These are phyloP conservation scores for Mucor ambiguus DNA, from an alignment of 371 early-diverging fungal genomes.

Conservation along the genomic window DNA sequence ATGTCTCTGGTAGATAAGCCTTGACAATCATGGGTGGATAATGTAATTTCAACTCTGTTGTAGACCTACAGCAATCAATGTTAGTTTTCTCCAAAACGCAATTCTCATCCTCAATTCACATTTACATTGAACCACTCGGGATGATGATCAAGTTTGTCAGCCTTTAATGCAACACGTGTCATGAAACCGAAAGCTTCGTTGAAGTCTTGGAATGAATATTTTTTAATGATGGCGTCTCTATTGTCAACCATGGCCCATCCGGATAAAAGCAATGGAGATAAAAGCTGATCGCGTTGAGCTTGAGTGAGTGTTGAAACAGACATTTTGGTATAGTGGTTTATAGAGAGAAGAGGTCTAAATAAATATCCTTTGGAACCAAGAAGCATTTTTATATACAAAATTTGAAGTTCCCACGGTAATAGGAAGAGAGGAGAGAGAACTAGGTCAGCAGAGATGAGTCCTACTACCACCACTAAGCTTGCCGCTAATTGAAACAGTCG, in stretches of 20 bases:
- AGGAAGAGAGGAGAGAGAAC: background rate
- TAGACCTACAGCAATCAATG: constrained; percentile 61
- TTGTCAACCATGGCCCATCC: constrained; percentile 69
- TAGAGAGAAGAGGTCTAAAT: constrained; percentile 2
- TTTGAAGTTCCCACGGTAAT: background rate
- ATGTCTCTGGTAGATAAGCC: constrained; percentile 83
- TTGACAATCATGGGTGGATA: constrained; percentile 90
- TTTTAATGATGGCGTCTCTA: constrained; percentile 84
- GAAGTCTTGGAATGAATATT: constrained; percentile 81
- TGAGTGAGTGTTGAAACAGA: constrained; percentile 13
- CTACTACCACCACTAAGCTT: too few relatives aligned
- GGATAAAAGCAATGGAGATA: constrained; percentile 52
- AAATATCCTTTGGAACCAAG: background rate
- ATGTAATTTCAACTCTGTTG: constrained; percentile 86
- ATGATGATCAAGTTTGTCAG: constrained; percentile 93
- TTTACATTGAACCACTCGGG: constrained; percentile 94
- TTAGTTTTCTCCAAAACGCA: background rate
- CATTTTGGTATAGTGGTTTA: constrained; percentile 5
- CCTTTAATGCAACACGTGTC: constrained; percentile 87
- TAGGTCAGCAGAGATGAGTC: background rate
- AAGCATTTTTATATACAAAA: background rate
- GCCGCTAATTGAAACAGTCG: too few relatives aligned
- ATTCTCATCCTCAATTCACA: background rate
- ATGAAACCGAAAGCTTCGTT: constrained; percentile 93
- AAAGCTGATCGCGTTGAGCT: constrained; percentile 51